phyloP scores from a whole-genome alignment of 2,329 filamentous ascomycete genomes.

The Sarocladium brachiariae region DNA sequence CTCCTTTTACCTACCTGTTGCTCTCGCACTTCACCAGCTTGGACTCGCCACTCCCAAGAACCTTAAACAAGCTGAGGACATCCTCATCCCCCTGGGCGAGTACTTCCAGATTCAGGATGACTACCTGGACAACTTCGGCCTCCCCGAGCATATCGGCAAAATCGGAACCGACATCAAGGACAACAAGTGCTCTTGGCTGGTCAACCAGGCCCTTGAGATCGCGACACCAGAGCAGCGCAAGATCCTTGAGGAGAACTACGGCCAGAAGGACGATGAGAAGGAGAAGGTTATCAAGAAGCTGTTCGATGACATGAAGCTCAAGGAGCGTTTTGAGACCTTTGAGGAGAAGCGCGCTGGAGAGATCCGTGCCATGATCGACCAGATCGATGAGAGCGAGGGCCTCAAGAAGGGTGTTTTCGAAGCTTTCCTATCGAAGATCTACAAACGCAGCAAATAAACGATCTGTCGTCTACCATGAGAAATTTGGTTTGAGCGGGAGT shows the following conservation, averaged over 20 bases:
- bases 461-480: background rate
- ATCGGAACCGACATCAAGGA: constrained; percentile 98
- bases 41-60: constrained; percentile 81
- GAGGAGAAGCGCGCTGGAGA: constrained; percentile 83
- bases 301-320: constrained; percentile 77
- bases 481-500: background rate
- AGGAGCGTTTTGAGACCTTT: constrained; percentile 78
- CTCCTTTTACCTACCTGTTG: constrained; percentile 96
- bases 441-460: constrained; percentile 87
- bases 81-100: constrained; percentile 93
- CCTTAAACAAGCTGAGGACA: constrained; percentile 80
- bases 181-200: constrained; percentile 98
- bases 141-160: constrained; percentile 90
- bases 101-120: constrained; percentile 99
- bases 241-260: constrained; percentile 88
- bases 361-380: constrained; percentile 65
- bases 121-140: constrained; percentile 96
- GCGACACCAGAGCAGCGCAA: constrained; percentile 79
- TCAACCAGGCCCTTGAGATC: constrained; percentile 85
- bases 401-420: constrained; percentile 89
- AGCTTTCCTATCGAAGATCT: constrained; percentile 89
- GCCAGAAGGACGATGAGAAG: constrained; percentile 75
- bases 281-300: constrained; percentile 85
- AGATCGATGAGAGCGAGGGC: constrained; percentile 78
- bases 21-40: constrained; percentile 79